Conservation (phyloP, 2,329 filamentous ascomycete genomes). For the Claviceps quebecensis region DNA sequence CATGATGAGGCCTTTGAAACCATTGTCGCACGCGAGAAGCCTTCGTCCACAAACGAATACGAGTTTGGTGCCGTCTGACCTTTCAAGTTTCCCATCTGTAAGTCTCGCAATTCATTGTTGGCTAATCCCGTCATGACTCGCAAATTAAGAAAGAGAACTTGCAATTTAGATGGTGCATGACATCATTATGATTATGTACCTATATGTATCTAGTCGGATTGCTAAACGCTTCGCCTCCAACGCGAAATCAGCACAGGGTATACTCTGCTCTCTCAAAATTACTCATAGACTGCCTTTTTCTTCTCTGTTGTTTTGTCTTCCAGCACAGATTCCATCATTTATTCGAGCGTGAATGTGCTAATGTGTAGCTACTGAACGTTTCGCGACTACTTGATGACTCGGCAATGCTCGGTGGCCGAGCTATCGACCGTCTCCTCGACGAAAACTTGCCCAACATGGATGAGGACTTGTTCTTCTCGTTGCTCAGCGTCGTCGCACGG, state of each 20-base stretch:
- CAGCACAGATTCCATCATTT: not conserved
- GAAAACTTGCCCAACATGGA: constrained; percentile 21
- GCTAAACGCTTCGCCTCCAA: too few relatives aligned
- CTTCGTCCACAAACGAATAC: not conserved
- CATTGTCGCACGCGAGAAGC: not conserved
- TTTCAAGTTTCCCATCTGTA: too few relatives aligned
- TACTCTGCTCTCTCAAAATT: too few relatives aligned
- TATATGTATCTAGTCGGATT: too few relatives aligned
- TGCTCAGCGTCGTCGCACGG: constrained; percentile 17
- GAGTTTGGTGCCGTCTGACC: not conserved
- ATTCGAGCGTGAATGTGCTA: not conserved
- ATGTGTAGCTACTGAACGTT: constrained; percentile 5
- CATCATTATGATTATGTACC: too few relatives aligned
- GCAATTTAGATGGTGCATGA: not conserved
- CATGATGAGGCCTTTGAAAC: not conserved
- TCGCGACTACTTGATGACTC: constrained; percentile 20
- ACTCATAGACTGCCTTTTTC: not conserved
- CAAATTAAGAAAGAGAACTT: too few relatives aligned
- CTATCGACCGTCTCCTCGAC: constrained; percentile 17
- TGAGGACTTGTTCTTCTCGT: constrained; percentile 20
- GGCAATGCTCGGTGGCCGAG: constrained; percentile 19
- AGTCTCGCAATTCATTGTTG: not conserved
- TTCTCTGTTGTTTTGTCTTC: not conserved
- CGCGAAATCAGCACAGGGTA: too few relatives aligned
- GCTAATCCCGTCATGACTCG: too few relatives aligned